Conservation (phyloP, 768 basidiomycete genomes). For the Thelephora ganbajun region DNA sequence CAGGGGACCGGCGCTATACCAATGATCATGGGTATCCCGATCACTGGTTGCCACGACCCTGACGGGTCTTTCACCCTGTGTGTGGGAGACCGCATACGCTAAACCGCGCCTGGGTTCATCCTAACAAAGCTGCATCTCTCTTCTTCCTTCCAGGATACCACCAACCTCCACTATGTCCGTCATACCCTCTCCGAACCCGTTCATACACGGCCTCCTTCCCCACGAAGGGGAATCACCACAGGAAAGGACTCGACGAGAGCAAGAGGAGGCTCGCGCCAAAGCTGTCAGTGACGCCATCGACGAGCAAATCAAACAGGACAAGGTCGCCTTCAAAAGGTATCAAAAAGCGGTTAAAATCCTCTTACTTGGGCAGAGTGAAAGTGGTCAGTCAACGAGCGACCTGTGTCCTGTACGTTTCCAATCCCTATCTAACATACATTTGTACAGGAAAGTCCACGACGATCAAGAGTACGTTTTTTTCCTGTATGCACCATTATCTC, state of each 20-base stretch:
- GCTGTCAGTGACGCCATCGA: conserved; percentile 63
- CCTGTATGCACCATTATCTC: too few species aligned
- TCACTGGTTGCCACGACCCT: too few species aligned
- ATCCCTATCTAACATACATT: conserved; percentile 6
- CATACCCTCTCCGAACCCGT: conserved; percentile 33
- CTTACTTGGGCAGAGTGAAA: conserved; percentile 61
- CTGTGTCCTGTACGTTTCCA: neutral
- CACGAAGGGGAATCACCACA: conserved; percentile 38
- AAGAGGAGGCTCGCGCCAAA: conserved; percentile 48
- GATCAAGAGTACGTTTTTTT: conserved; percentile 44
- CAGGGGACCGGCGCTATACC: too few species aligned
- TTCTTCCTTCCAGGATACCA: neutral
- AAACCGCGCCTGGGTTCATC: too few species aligned
- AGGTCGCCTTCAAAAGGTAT: conserved; percentile 40
- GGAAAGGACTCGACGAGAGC: conserved; percentile 39
- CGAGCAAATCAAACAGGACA: conserved; percentile 53
- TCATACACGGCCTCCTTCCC: conserved; percentile 1
- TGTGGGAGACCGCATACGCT: too few species aligned
- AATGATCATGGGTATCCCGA: too few species aligned
- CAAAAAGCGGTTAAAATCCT: conserved; percentile 62
- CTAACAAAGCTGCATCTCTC: too few species aligned
- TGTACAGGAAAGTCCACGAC: conserved; percentile 55
- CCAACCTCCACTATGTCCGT: conserved; percentile 46
- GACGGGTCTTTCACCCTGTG: too few species aligned
- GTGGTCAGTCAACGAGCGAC: conserved; percentile 23